phyloP scores from a whole-genome alignment of 352 stramenopile species.

The Blastocystis sp. region DNA sequence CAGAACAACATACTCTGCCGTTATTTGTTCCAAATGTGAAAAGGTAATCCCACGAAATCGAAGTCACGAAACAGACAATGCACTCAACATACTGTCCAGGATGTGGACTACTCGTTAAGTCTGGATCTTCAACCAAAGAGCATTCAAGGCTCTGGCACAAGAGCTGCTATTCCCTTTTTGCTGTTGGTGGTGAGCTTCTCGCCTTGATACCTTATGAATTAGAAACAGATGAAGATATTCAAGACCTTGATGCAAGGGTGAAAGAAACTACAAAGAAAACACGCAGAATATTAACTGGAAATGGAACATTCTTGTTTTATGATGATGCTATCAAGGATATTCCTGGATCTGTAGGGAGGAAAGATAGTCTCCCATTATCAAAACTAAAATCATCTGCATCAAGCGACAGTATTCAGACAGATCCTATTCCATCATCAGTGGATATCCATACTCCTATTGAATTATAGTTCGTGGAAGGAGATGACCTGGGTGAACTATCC shows the following conservation, averaged over 20 bases:
- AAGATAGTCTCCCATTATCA: too few relatives aligned
- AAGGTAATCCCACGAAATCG: neutral
- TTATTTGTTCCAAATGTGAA: slow-evolving; percentile 39
- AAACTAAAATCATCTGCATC: too few relatives aligned
- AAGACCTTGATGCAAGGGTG: slow-evolving; percentile 18
- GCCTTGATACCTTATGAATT: neutral
- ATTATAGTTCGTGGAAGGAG: neutral
- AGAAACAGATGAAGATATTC: slow-evolving; percentile 12
- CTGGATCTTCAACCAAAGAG: neutral
- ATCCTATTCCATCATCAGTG: too few relatives aligned
- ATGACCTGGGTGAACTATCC: neutral
- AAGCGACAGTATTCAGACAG: too few relatives aligned
- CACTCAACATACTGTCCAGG: neutral
- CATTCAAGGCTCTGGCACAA: slow-evolving; percentile 35
- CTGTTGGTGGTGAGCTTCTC: neutral
- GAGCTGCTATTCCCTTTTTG: slow-evolving; percentile 32
- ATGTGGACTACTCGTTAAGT: slow-evolving; percentile 9
- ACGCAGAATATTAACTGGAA: slow-evolving; percentile 30
- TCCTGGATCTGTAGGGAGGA: neutral
- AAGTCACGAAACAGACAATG: slow-evolving; percentile 4
- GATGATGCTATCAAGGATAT: neutral
- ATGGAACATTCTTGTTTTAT: slow-evolving; percentile 48
- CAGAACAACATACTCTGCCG: slow-evolving; percentile 3
- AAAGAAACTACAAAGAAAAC: slow-evolving; percentile 40
- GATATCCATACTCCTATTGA: neutral